Evolutionary conservation across 2,329 filamentous ascomycete species (phyloP).

Genomic region (Pyrenophora teres): DNA sequence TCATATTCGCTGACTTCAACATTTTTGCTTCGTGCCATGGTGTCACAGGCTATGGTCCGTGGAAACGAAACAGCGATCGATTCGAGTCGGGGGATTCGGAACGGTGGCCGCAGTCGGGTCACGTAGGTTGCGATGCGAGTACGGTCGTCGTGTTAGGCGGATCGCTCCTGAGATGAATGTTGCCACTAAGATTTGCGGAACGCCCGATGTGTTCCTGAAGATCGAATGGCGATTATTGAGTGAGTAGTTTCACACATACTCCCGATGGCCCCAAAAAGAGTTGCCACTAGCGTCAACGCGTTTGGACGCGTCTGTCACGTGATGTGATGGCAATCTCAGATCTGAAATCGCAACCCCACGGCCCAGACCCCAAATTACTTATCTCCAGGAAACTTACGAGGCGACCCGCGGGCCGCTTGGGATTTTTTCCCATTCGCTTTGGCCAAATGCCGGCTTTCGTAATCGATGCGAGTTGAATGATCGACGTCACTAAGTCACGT

Average conservation of each 20-base stretch:
- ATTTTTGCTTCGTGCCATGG: slow-evolving; percentile 49
- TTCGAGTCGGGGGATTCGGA: not conserved
- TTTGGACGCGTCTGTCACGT: slow-evolving; percentile 24
- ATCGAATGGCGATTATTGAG: slow-evolving; percentile 3
- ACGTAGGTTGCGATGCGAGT: slow-evolving; percentile 6
- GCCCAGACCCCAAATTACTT: too few relatives aligned
- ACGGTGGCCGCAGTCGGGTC: not conserved
- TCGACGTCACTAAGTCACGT: slow-evolving; percentile 3
- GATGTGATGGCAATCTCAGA: not conserved
- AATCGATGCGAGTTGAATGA: slow-evolving; percentile 3
- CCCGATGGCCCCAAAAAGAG: not conserved
- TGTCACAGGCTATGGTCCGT: not conserved
- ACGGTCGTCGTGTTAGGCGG: not conserved
- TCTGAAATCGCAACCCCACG: too few relatives aligned
- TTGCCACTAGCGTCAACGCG: slow-evolving; percentile 24
- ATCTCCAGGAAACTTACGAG: too few relatives aligned
- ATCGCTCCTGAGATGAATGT: not conserved
- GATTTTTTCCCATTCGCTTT: not conserved
- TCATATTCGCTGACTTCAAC: slow-evolving; percentile 81
- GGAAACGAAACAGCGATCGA: not conserved
- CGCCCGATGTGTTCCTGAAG: slow-evolving; percentile 12
- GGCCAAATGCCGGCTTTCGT: not conserved
- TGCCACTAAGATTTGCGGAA: slow-evolving; percentile 2
- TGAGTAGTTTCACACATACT: not conserved
- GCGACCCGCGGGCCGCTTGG: not conserved